Conservation (phyloP, 2,329 filamentous ascomycete genomes). For the Chaetomium sp. region DNA sequence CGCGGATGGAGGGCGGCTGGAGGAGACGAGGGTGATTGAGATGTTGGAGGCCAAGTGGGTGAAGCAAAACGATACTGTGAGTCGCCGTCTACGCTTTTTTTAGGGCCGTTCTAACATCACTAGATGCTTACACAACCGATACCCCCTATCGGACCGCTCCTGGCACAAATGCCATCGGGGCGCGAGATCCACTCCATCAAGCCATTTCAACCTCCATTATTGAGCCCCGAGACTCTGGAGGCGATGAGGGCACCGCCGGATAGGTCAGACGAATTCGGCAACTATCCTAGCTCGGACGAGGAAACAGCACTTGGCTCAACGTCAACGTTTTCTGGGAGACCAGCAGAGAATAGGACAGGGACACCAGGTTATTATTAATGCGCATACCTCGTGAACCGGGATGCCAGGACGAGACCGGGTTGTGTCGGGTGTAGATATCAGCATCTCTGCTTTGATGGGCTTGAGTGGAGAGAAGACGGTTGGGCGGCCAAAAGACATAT, state of each 20-base stretch:
- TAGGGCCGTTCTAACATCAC: not conserved
- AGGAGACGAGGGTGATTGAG: conserved; percentile 83
- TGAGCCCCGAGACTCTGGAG: conserved; percentile 68
- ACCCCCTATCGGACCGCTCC: conserved; percentile 69
- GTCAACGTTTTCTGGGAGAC: conserved; percentile 53
- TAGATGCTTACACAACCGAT: conserved; percentile 80
- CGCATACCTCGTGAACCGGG: not conserved
- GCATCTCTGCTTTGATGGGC: not conserved
- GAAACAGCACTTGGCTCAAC: conserved; percentile 37
- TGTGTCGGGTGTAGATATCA: too few relatives aligned
- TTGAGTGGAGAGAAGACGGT: not conserved
- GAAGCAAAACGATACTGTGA: conserved; percentile 88
- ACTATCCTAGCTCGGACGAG: conserved; percentile 50
- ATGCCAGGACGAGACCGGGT: not conserved
- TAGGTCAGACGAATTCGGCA: conserved; percentile 46
- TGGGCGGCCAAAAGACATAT: not conserved
- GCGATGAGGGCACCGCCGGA: conserved; percentile 59
- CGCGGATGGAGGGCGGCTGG: conserved; percentile 77
- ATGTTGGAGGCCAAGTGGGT: conserved; percentile 88
- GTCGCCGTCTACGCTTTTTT: conserved; percentile 32
- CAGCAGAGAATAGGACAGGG: conserved; percentile 45
- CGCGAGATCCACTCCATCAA: conserved; percentile 79
- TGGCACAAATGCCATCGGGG: conserved; percentile 82
- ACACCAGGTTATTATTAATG: conserved; percentile 45
- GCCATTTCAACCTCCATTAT: conserved; percentile 63